Base-by-base conservation (phyloP, 2,329 filamentous ascomycete genomes). In the Metarhizium humberi region DNA sequence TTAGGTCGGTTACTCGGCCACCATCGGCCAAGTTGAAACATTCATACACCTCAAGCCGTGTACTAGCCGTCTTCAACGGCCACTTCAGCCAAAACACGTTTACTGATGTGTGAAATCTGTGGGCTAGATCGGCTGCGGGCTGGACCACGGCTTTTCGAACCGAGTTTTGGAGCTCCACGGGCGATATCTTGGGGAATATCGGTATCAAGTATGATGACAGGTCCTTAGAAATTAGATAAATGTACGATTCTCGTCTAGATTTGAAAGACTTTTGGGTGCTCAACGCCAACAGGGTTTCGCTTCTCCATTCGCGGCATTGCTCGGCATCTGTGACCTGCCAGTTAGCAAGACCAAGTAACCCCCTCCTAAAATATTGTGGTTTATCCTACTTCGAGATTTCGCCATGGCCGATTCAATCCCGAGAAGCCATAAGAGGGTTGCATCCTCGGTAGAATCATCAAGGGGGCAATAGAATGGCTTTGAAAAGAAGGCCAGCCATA, bases 381-480 rank as follows among this genome's bases (percentile, higher is more conserved):
- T 38, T 38, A 8, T 47, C 50, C 2, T 56, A 71, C 56, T 54
- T 56, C 56, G 45, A 20, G 48, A 58, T 47, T 64, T 66, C 6
- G 64, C 65, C 66, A 72, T 70, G 45, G 64, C 62, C 1, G 45
- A 61, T 57, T 70, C 67, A 3, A 71, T 55, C 30, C 67, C 64
- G 13, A 69, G 63, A 51, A 72, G 65, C 67, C 69, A 72, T 25
- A 57, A 55, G 11, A 66, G 34, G 4, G 67, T 70, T 18, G 64
- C 60, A 36, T 69, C 63, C 13, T 63, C 60, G 18, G 65, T 62
- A 1, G 59, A 59, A 45, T 70, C 67, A 53, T 70, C 68, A 45
- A 72, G 57, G 8, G 70, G 69, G 52, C 67, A 67, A 59, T 72
- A 72, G 55, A 72, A 72, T 0, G 68, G 65, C 53, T 67, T 70